Conservation (phyloP, 164 flowering plant species). For the Protea cynaroides region DNA sequence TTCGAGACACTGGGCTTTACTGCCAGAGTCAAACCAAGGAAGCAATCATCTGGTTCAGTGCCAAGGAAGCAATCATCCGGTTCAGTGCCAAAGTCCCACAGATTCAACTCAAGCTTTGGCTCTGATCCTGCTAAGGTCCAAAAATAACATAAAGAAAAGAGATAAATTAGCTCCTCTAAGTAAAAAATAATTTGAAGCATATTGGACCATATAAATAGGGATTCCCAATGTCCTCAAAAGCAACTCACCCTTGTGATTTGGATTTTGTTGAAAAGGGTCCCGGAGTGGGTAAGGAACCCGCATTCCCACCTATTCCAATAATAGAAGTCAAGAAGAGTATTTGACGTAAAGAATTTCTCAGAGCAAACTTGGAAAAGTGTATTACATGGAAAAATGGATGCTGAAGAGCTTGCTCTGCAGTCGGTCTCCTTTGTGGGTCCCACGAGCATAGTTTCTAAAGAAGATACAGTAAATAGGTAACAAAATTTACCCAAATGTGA, state of each 20-base stretch:
- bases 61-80: slow-evolving; percentile 82
- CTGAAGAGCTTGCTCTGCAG: slow-evolving; percentile 67
- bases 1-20: slow-evolving; percentile 65
- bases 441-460: slow-evolving; percentile 65
- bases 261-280: slow-evolving; percentile 44
- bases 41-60: slow-evolving; percentile 69
- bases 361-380: slow-evolving; percentile 4
- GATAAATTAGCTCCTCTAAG: no score
- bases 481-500: neutral
- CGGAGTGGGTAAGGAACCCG: slow-evolving; percentile 45
- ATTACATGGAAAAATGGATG: slow-evolving; percentile 82
- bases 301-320: slow-evolving; percentile 35
- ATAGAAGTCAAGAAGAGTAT: slow-evolving; percentile 12
- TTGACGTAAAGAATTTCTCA: slow-evolving; percentile 4
- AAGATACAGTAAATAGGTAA: slow-evolving; percentile 4
- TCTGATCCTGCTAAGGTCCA: slow-evolving; percentile 27
- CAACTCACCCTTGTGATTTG: slow-evolving; percentile 36
- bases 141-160: neutral
- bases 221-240: neutral
- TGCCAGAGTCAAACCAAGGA: slow-evolving; percentile 82
- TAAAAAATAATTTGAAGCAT: neutral
- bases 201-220: neutral
- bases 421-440: slow-evolving; percentile 76
- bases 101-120: slow-evolving; percentile 85
- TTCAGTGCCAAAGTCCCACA: slow-evolving; percentile 66